These are phyloP conservation scores for Aquilaria yunnanensis DNA, from an alignment of 345 rosid genomes.

Conservation along the genomic window DNA sequence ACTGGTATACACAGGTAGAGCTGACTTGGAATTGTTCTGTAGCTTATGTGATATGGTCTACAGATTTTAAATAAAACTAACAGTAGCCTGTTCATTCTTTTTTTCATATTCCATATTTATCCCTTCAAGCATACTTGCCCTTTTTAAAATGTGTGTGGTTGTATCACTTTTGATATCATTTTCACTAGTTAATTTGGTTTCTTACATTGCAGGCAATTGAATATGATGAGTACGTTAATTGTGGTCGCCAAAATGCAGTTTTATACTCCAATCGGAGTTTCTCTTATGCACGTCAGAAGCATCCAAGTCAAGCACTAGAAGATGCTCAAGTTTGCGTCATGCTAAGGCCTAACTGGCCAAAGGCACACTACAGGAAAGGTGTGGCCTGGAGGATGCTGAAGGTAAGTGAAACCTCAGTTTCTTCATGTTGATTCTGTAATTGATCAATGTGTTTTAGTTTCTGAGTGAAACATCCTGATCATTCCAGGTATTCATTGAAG, in stretches of 20 bases:
- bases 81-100: neutral
- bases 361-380: conserved; percentile 14
- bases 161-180: no score
- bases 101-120: neutral
- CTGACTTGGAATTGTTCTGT: neutral
- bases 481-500: conserved; percentile 7
- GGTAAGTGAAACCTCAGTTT: conserved; percentile 7
- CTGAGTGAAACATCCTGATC: neutral
- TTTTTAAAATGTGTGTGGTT: neutral
- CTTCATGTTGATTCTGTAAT: neutral
- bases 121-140: neutral
- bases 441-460: no score
- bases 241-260: conserved; percentile 1
- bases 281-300: conserved; percentile 11
- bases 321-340: conserved; percentile 6
- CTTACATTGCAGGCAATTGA: neutral
- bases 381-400: conserved; percentile 17
- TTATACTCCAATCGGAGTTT: conserved; percentile 15
- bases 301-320: conserved; percentile 4
- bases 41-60: neutral
- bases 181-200: neutral
- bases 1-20: neutral
- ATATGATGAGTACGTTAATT: neutral
- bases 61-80: no score
- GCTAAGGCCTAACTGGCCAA: conserved; percentile 12